Base-by-base conservation (phyloP, 1,139 yeast species). In the Geotrichum phurueaensis region DNA sequence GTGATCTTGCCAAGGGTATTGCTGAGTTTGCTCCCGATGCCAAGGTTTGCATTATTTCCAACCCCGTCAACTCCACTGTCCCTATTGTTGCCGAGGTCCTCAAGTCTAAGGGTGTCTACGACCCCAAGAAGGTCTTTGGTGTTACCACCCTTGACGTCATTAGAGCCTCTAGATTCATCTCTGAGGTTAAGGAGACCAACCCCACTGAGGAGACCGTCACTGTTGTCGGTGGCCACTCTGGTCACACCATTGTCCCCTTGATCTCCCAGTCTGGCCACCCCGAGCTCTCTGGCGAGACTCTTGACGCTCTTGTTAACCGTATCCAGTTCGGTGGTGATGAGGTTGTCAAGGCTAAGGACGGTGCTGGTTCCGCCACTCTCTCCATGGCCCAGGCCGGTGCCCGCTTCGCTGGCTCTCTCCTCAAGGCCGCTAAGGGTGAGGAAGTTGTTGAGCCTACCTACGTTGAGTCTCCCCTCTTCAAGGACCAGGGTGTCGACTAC, bases 261-360 rank as follows among this genome's bases (percentile, higher is more conserved):
- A 83, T 89, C 72, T 87, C 96, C 47, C 84, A 18, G 31, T 27
- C 31, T 84, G 66, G 83, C 83, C 66, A 69, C 74, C 56, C 31
- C 76, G 31, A 27, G 6, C 6, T 27, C 31, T 27, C 31, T 59
- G 84, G 88, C 70, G 31, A 27, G 56, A 78, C 81, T 70, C 81
- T 86, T 71, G 89, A 85, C 72, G 81, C 84, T 62, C 81, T 91
- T 70, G 82, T 89, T 71, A 83, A 89, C 81, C 86, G 97, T 77
- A 90, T 91, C 73, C 97, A 91, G 79, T 90, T 86, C 73, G 98
- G 97, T 73, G 97, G 97, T 78, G 97, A 92, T 74, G 97, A 92
- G 79, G 96, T 92, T 69, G 97, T 92, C 69, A 81, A 87, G 78
- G 97, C 97, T 70, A 92, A 92, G 81, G 87, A 89, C 74, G 97